A percentile compares a stretch with the other conserved stretches of the same genome.
Conservation (phyloP, 768 basidiomycete genomes). For the Leccinum uliginosum region DNA sequence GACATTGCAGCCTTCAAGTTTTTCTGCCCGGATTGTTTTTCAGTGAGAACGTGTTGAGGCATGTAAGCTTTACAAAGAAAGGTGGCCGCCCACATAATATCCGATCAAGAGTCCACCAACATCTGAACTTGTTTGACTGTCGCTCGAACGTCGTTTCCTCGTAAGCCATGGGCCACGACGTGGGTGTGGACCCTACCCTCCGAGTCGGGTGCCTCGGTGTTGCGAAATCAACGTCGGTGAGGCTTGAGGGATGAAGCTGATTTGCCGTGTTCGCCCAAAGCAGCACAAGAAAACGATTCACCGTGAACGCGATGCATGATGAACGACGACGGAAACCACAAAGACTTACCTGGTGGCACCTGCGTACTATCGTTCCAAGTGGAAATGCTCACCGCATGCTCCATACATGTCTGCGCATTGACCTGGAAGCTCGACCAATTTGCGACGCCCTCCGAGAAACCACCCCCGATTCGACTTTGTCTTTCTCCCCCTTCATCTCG, state of each 20-base stretch:
- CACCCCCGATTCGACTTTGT: constrained; percentile 45
- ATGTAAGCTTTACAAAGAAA: no score
- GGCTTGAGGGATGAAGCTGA: constrained; percentile 25
- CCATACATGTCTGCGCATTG: constrained; percentile 25
- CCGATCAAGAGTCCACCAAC: background rate
- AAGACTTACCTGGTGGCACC: constrained; percentile 47
- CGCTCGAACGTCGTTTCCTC: background rate
- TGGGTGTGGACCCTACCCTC: constrained; percentile 25
- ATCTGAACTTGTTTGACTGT: background rate
- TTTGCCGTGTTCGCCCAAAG: constrained; percentile 20
- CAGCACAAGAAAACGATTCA: constrained; percentile 14
- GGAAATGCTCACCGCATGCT: constrained; percentile 32
- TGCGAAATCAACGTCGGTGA: constrained; percentile 18
- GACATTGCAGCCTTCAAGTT: no score
- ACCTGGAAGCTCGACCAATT: constrained; percentile 4
- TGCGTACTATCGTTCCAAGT: constrained; percentile 41
- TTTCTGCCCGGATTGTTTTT: no score
- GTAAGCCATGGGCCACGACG: constrained; percentile 1
- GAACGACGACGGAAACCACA: constrained; percentile 33
- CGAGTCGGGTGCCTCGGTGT: constrained; percentile 22
- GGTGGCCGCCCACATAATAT: no score
- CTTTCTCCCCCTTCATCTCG: constrained; percentile 51
- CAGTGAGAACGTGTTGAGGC: no score
- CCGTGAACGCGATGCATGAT: constrained; percentile 8
- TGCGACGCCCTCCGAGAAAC: constrained; percentile 17